phyloP scores from a whole-genome alignment of 352 stramenopile species.

The Phytopythium cucurbitacearum region DNA sequence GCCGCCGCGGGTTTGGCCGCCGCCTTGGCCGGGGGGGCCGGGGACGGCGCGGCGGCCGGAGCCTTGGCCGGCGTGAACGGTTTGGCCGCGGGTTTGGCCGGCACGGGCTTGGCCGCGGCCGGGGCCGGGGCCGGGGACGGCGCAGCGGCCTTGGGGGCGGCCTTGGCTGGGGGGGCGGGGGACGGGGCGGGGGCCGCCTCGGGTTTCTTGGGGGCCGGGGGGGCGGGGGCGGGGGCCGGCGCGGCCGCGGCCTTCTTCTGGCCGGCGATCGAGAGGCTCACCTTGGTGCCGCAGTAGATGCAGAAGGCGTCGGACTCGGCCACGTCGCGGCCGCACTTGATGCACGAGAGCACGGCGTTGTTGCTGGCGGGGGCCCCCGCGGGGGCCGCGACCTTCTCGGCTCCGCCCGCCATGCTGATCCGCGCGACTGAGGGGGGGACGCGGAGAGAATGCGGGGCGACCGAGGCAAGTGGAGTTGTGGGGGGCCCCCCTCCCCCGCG shows the following conservation, averaged over 20 bases:
- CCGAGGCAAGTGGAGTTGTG: constrained; percentile 46
- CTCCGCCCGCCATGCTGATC: constrained; percentile 55
- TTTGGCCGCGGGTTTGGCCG: constrained; percentile 6
- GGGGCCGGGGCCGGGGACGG: constrained; percentile 6
- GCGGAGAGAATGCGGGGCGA: constrained; percentile 13
- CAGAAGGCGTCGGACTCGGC: constrained; percentile 75
- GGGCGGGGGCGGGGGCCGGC: constrained; percentile 5
- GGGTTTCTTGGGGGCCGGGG: constrained; percentile 17
- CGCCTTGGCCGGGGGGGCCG: background rate
- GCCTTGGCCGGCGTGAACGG: constrained; percentile 6
- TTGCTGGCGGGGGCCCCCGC: constrained; percentile 16
- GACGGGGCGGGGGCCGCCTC: constrained; percentile 9
- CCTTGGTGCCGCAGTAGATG: constrained; percentile 87
- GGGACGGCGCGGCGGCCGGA: background rate
- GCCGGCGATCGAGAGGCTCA: constrained; percentile 59
- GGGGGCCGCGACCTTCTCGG: constrained; percentile 47
- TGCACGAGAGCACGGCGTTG: constrained; percentile 55
- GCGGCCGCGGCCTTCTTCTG: constrained; percentile 28
- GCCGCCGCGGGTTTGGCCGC: constrained; percentile 4
- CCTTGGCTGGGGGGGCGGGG: constrained; percentile 9
- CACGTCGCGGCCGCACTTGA: constrained; percentile 76
- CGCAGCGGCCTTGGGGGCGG: constrained; percentile 12
- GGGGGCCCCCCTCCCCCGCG: constrained; percentile 3
- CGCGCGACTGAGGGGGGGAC: constrained; percentile 3
- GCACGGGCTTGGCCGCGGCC: constrained; percentile 7